phyloP scores from a whole-genome alignment of 352 stramenopile genomes.

The Phytophthora pseudosyringae region DNA sequence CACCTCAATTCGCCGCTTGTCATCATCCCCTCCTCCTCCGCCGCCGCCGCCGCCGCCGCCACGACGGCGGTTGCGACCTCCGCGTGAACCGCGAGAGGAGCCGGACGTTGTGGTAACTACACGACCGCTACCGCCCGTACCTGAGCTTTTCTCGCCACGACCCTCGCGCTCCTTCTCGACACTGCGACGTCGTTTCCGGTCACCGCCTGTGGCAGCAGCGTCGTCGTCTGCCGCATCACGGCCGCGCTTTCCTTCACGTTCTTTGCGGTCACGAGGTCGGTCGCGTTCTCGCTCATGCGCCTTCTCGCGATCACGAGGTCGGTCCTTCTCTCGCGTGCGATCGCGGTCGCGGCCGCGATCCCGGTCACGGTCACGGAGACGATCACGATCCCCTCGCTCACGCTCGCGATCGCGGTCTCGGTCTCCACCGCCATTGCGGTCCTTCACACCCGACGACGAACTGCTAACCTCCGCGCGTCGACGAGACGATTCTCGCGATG shows the following conservation, averaged over 20 bases:
- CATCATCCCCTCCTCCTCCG: constrained; percentile 29
- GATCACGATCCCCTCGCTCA: constrained; percentile 31
- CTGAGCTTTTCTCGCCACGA: constrained; percentile 25
- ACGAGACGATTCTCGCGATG: constrained; percentile 40
- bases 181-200: constrained; percentile 43
- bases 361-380: constrained; percentile 34
- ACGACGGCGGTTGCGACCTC: constrained; percentile 43
- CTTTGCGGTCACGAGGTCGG: constrained; percentile 40
- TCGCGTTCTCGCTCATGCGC: constrained; percentile 33
- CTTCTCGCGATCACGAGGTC: constrained; percentile 41
- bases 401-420: constrained; percentile 27
- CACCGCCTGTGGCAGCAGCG: constrained; percentile 5
- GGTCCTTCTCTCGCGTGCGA: constrained; percentile 36
- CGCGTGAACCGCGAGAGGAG: constrained; percentile 37
- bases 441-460: constrained; percentile 35
- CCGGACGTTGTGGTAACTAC: constrained; percentile 55
- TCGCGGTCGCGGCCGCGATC: constrained; percentile 28
- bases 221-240: constrained; percentile 44
- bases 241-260: constrained; percentile 46
- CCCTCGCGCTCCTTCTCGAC: constrained; percentile 30
- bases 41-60: constrained; percentile 39
- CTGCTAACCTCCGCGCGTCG: constrained; percentile 34
- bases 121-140: constrained; percentile 37
- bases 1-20: constrained; percentile 67
- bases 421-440: constrained; percentile 28